Evolutionary conservation across 2,329 filamentous ascomycete genomes (phyloP).

Genomic region (Penicillium psychrosexuale): DNA sequence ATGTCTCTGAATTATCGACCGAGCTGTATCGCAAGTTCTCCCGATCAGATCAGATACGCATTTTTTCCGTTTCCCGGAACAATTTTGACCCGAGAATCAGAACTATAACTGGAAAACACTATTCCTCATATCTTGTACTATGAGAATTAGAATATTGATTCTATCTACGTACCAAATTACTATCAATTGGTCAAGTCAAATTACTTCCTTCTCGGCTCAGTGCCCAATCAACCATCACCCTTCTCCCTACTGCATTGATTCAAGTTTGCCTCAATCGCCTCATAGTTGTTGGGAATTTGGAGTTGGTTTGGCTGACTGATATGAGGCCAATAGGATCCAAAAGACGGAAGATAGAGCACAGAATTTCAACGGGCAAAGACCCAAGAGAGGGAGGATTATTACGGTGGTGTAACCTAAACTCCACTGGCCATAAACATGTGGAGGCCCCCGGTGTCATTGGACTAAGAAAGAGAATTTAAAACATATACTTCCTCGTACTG

Average conservation of each 20-base stretch:
- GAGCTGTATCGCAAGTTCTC: background rate
- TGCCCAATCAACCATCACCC: constrained; percentile 3
- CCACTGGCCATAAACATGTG: background rate
- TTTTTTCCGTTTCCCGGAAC: constrained; percentile 19
- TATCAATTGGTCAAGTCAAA: background rate
- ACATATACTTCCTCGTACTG: background rate
- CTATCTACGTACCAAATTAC: background rate
- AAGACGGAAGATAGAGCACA: constrained; percentile 4
- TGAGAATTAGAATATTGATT: background rate
- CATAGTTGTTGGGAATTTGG: background rate
- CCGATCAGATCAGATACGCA: constrained; percentile 15
- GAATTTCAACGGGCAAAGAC: constrained; percentile 6
- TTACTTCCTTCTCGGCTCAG: background rate
- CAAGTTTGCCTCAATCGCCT: background rate
- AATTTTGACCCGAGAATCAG: constrained; percentile 39
- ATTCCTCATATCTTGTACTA: background rate
- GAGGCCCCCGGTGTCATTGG: background rate
- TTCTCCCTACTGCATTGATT: background rate
- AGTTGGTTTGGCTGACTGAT: constrained; percentile 8
- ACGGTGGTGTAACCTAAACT: background rate
- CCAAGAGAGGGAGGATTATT: background rate
- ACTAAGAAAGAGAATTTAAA: background rate
- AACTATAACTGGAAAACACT: background rate
- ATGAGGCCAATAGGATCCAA: constrained; percentile 10
- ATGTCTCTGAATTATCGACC: constrained; percentile 32